Evolutionary conservation across 768 basidiomycete genomes (phyloP), one percentile per base, ranked within the genome.

Genomic region (Termitomyces sp.): DNA sequence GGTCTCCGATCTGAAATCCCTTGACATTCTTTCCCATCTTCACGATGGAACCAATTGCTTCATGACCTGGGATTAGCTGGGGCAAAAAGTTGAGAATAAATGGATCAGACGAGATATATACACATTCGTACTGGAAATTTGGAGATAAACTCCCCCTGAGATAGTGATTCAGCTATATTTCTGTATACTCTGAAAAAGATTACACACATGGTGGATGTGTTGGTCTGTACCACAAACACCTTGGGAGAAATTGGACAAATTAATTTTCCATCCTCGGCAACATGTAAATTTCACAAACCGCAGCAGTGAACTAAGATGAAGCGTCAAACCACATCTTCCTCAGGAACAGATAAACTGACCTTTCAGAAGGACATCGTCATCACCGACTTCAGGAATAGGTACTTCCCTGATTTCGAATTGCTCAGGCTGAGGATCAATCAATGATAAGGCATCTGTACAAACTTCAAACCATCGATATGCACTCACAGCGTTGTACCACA

Each of bases 1-100:
- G 85, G 66, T 94, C 93, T 29, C 93, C 93, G 15, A 83, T 69
- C 2, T 77, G 72, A 65, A 95, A 92, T 5, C 81, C 89, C 60
- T 82, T 82, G 48, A 94, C 92, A 58, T 90, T 82, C 75, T 86
- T 88, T 24, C 93, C 92, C 64, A 90, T 75, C 60, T 86, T 83
- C 28, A 87, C 83, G 54, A 93, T 75, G 9, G 72, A 73, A 5
- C 93, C 93, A 36, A 96, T 84, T 41, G 81, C 81, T 72, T 88
- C 88, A 62, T 90, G 87, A 2, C 87, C 85, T 12, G 89, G 87
- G 57, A 90, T 86, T 42, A 91, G 76, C 81, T 86, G 60, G 1
- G 51, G 24, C 20, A 37, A 49, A 33, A 50, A 20, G 24, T 54
- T 54, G 13, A 59, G 44, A 5, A 24, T 28, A 33, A 26, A 26